A percentile compares a stretch with the other conserved stretches of the same genome.
Conservation (phyloP, 2,329 filamentous ascomycete genomes). For the Penicillium sp. region DNA sequence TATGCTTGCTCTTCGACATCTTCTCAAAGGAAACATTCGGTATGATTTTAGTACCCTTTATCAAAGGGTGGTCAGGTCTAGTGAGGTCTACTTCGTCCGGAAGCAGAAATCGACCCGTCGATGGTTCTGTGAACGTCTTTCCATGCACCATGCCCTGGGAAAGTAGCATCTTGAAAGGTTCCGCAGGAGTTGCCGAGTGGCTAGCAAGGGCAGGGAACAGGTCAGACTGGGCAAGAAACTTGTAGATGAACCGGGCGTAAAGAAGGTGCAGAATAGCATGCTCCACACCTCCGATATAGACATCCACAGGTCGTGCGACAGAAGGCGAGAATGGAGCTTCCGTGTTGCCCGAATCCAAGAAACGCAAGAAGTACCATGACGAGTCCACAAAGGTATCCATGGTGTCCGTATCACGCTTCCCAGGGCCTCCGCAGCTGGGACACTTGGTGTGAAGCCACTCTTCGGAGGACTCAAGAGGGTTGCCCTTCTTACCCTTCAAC, state of each 20-base stretch:
- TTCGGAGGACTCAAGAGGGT: slow-evolving; percentile 68
- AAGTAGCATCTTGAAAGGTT: slow-evolving; percentile 79
- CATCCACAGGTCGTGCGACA: slow-evolving; percentile 67
- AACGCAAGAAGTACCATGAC: slow-evolving; percentile 88
- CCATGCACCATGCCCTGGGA: slow-evolving; percentile 94
- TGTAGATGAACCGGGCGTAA: slow-evolving; percentile 87
- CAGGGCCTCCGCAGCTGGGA: slow-evolving; percentile 65
- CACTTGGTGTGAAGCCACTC: slow-evolving; percentile 75
- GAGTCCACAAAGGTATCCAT: slow-evolving; percentile 98
- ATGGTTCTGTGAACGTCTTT: slow-evolving; percentile 73
- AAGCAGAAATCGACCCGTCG: slow-evolving; percentile 71
- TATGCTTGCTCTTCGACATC: slow-evolving; percentile 94
- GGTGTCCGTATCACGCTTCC: slow-evolving; percentile 82
- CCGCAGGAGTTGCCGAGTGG: slow-evolving; percentile 47
- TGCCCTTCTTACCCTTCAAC: slow-evolving; percentile 67
- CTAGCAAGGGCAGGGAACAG: slow-evolving; percentile 40
- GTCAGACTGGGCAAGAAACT: slow-evolving; percentile 65
- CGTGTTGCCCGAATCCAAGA: slow-evolving; percentile 67
- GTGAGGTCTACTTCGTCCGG: slow-evolving; percentile 69
- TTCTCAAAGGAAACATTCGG: slow-evolving; percentile 74
- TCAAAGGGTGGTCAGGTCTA: slow-evolving; percentile 55
- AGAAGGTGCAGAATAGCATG: slow-evolving; percentile 87
- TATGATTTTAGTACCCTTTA: slow-evolving; percentile 59
- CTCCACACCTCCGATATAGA: slow-evolving; percentile 87
- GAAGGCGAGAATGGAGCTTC: slow-evolving; percentile 60